Evolutionary conservation across 2,329 filamentous ascomycete genomes (phyloP), one percentile per base, ranked within the genome.

Genomic region (Neonectria magnoliae): DNA sequence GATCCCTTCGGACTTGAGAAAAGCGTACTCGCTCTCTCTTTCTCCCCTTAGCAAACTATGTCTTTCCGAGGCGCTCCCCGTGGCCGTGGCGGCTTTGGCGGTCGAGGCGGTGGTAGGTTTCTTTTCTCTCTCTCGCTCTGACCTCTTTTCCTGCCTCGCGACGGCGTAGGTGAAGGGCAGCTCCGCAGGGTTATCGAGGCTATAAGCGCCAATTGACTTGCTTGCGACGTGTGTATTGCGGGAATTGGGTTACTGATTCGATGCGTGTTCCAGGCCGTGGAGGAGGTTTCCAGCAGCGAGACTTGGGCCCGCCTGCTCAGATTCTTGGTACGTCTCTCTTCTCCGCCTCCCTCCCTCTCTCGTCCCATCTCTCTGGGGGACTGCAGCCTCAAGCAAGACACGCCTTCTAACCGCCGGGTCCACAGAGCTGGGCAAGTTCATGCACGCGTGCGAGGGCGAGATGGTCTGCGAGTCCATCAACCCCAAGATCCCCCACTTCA

Each of bases 401-500:
- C 25, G 27, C 7, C 22, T 31, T 16, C 47, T 50, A 31, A 50
- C 47, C 63, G 5, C n/a, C n/a, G 18, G 9, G 6, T 41, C 36
- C 36, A n/a, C 31, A 75, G 96, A 98, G 84, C 93, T 99, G 91
- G 96, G 96, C 81, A 89, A 88, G 71, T 97, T 98, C 82, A 83
- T 98, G 79, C 96, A 99, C 84, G 90, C 94, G 64, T 95, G 93
- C 83, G 96, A 99, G 83, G 95, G 95, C 80, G 96, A 99, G 82
- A 96, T 99, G 87, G 91, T 99, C 74, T 98, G 95, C 91, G 91
- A 94, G 82, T 97, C 93, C 73, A 91, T 92, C 82, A 98, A 98
- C 86, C 85, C 91, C 75, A 98, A 98, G 84, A 91, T 99, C 70
- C 96, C 96, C 67, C 97, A 97, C 85, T 99, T 99, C 91, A 98